Conservation (phyloP, 2,329 filamentous ascomycete species). For the Neofusicoccum cordaticola region DNA sequence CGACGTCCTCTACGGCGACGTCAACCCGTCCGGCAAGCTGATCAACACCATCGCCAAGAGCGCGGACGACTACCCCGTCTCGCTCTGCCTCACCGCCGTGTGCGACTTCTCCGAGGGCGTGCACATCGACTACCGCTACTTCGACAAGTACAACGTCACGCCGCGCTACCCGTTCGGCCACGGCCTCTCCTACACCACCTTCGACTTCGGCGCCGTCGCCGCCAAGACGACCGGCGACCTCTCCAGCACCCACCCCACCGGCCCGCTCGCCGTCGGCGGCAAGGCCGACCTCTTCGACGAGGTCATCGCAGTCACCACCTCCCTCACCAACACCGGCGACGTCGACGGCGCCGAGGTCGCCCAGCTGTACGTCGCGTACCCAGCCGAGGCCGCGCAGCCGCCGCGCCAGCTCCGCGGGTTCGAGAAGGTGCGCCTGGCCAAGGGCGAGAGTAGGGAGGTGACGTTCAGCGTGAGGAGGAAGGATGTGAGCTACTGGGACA, state of each 20-base stretch:
- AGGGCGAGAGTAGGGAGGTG: slow-evolving; percentile 16
- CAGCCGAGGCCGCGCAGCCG: slow-evolving; percentile 17
- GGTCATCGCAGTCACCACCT: slow-evolving; percentile 10
- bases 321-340: slow-evolving; percentile 21
- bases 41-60: slow-evolving; percentile 81
- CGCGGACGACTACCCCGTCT: slow-evolving; percentile 60
- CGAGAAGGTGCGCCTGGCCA: slow-evolving; percentile 18
- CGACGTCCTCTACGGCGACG: slow-evolving; percentile 75
- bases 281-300: slow-evolving; percentile 6
- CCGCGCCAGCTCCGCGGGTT: slow-evolving; percentile 20
- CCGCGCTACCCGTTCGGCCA: slow-evolving; percentile 27
- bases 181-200: slow-evolving; percentile 16
- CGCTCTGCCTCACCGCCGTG: neutral
- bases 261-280: slow-evolving; percentile 6
- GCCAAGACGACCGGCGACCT: slow-evolving; percentile 24
- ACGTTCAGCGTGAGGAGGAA: slow-evolving; percentile 16
- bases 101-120: slow-evolving; percentile 38
- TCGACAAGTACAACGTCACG: slow-evolving; percentile 40
- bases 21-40: slow-evolving; percentile 74
- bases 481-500: slow-evolving; percentile 22
- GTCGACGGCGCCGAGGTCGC: slow-evolving; percentile 20
- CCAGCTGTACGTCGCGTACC: slow-evolving; percentile 21
- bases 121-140: slow-evolving; percentile 46
- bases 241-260: slow-evolving; percentile 20
- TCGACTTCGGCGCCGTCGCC: slow-evolving; percentile 19